phyloP scores from a whole-genome alignment of 2,329 filamentous ascomycete species.

The Salinomyces thailandicus region DNA sequence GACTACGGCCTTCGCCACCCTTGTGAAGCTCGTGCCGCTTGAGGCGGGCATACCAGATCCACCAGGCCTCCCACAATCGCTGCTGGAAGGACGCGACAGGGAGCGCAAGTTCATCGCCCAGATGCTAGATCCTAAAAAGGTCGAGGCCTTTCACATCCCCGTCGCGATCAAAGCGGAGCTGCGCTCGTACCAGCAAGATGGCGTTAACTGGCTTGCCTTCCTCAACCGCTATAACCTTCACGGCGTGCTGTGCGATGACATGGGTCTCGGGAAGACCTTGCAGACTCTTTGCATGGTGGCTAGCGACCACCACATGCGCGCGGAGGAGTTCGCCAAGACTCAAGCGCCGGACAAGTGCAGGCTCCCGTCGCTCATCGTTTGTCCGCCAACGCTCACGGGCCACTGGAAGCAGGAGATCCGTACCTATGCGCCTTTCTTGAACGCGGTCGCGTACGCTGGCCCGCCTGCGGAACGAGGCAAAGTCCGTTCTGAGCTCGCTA shows the following conservation, averaged over 20 bases:
- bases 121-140: conserved; percentile 92
- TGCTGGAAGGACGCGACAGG: conserved; percentile 81
- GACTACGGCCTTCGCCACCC: conserved; percentile 90
- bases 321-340: conserved; percentile 80
- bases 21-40: conserved; percentile 92
- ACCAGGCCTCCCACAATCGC: conserved; percentile 76
- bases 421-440: conserved; percentile 88
- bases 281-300: conserved; percentile 97
- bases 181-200: conserved; percentile 94
- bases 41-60: conserved; percentile 97
- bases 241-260: conserved; percentile 96
- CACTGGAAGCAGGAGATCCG: conserved; percentile 99
- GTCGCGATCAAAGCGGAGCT: conserved; percentile 95
- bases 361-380: conserved; percentile 87
- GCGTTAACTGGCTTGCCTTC: conserved; percentile 97
- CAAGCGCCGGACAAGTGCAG: conserved; percentile 65
- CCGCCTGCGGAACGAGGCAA: conserved; percentile 69
- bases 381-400: conserved; percentile 87
- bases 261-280: conserved; percentile 95
- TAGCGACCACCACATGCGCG: conserved; percentile 88
- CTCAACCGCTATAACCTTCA: conserved; percentile 97
- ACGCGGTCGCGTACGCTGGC: conserved; percentile 81
- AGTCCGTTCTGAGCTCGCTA: conserved; percentile 57
- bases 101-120: conserved; percentile 96
- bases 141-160: conserved; percentile 85